Evolutionary conservation across 2,329 filamentous ascomycete species (phyloP), one percentile per base, ranked within the genome.

Genomic region (Xylariales sp.): DNA sequence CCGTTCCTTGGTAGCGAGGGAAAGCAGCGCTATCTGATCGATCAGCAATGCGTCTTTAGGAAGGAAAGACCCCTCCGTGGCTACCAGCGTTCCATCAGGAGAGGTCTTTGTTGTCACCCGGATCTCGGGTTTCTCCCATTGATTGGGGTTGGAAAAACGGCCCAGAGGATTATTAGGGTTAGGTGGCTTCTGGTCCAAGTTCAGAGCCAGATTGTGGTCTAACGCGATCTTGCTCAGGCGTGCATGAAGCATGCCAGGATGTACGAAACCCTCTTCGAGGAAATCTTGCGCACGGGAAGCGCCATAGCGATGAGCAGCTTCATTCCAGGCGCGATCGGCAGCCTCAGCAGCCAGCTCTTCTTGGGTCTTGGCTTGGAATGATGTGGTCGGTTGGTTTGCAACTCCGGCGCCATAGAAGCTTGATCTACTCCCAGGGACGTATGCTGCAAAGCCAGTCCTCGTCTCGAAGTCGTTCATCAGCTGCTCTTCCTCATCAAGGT

Each of bases 401-500:
- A 73, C 65, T 3, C 83, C 81, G 14, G 78, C 72, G 15, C 81
- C 80, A 44, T 82, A 83, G 44, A 85, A 80, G 4, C 70, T 77
- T 5, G 68, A 63, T 46, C 75, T 75, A 28, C 67, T 59, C 11
- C 76, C 74, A 2, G 78, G 63, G 6, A 71, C 64, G 43, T 83
- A 76, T 16, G 77, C 65, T 12, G 67, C 65, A 43, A 75, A 76
- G 12, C 81, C 66, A 32, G 72, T 68, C 53, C 72, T 62, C 36
- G 71, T 62, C 49, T 79, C 67, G 37, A 80, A 69, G 42, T 79
- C 81, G 30, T 87, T 82, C 59, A 93, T 72, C 48, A 81, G 86
- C 50, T 89, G 86, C 54, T 94, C 88, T 60, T 95, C 90, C 47
- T 88, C 88, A 41, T 84, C 81, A 32, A 95, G 64, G 65, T 95